These are phyloP conservation scores for Mucor sp. DNA, from an alignment of 371 early-diverging fungal species.

Conservation along the genomic window DNA sequence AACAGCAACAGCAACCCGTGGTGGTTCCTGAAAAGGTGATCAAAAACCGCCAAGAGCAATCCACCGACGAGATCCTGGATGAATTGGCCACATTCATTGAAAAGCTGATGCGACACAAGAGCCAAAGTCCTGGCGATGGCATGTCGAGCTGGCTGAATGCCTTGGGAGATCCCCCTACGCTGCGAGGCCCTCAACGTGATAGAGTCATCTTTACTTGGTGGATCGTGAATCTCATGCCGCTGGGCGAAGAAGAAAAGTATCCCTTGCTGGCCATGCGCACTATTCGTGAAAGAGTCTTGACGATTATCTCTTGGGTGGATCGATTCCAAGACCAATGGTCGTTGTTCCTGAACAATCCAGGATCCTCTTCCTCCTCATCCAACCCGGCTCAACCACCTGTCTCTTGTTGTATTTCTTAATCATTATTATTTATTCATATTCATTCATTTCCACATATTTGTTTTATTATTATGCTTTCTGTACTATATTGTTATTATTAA, in stretches of 20 bases:
- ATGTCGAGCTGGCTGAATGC: constrained; percentile 21
- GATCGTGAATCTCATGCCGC: constrained; percentile 57
- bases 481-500: no score
- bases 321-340: constrained; percentile 36
- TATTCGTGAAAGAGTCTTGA: constrained; percentile 48
- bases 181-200: constrained; percentile 26
- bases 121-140: neutral
- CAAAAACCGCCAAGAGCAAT: constrained; percentile 18
- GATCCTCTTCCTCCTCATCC: neutral
- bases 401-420: constrained; percentile 20
- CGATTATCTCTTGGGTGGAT: constrained; percentile 46
- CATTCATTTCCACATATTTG: neutral
- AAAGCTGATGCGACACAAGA: constrained; percentile 7
- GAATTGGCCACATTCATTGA: constrained; percentile 22
- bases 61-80: constrained; percentile 28
- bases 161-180: constrained; percentile 22
- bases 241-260: constrained; percentile 49
- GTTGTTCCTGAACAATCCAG: constrained; percentile 10
- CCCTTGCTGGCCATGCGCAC: constrained; percentile 40
- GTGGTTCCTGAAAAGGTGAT: neutral
- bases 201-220: constrained; percentile 54
- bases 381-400: neutral
- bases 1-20: neutral
- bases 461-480: neutral
- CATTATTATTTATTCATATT: neutral